phyloP scores from a whole-genome alignment of 176 grass and related monocot species.

The bread wheat (Triticum aestivum) region IWGSC_CS_RefSeq_v2.1 NC_057794.1:239603053-239603552 shows the following conservation, averaged over 20 bases:
- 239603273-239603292: neutral
- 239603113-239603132: conserved; percentile 22
- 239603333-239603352: neutral
- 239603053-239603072: conserved; percentile 55
- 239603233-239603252: conserved; percentile 88
- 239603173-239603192: conserved; percentile 28
- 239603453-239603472: neutral
- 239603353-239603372: neutral
- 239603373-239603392: neutral
- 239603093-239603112: neutral
- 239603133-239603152: conserved; percentile 20
- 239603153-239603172: conserved; percentile 48
- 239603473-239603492: neutral
- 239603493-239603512: conserved; percentile 31
- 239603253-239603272: conserved; percentile 34
- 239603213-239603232: conserved; percentile 99
- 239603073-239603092: conserved; percentile 31
- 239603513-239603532: neutral
- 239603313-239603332: neutral
- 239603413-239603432: conserved; percentile 26
- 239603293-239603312: neutral
- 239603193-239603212: conserved; percentile 53
- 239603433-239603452: conserved; percentile 15
- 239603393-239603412: conserved; percentile 11
- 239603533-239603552: no score